Evolutionary conservation across 306 rosid species (phyloP).

Genomic region (Crotalaria pallida): DNA sequence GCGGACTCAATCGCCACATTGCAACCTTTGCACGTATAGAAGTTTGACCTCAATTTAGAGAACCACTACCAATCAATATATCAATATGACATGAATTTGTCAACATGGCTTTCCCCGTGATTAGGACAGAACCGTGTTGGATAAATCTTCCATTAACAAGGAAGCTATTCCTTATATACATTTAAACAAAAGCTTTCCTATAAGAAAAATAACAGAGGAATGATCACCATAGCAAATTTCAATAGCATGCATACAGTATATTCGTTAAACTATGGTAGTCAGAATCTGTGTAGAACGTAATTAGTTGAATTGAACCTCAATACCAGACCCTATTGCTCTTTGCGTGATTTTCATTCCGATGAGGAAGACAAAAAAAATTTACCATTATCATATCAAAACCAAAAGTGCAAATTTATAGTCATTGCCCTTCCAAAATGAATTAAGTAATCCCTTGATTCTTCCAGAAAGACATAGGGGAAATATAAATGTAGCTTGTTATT

Average conservation of each 20-base stretch:
- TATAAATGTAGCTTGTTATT: neutral
- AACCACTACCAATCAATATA: too few species aligned
- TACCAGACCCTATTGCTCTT: too few species aligned
- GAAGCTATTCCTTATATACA: neutral
- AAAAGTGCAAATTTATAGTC: neutral
- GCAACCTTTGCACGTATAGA: neutral
- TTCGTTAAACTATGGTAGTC: neutral
- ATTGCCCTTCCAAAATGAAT: neutral
- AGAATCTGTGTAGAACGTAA: too few species aligned
- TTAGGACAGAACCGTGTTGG: too few species aligned
- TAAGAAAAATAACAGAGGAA: neutral
- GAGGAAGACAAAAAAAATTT: too few species aligned
- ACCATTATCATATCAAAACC: neutral
- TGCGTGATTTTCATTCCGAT: too few species aligned
- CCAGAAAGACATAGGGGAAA: neutral
- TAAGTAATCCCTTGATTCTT: neutral
- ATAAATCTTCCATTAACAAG: too few species aligned
- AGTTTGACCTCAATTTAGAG: neutral
- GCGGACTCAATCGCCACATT: neutral
- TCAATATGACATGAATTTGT: too few species aligned
- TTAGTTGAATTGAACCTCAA: too few species aligned
- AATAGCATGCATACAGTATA: neutral
- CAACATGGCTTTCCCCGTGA: too few species aligned
- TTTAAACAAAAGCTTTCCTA: neutral
- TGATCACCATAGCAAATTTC: neutral